These are phyloP conservation scores for Geoglossum glabrum DNA, from an alignment of 495 filamentous ascomycete species.

Conservation along the genomic window DNA sequence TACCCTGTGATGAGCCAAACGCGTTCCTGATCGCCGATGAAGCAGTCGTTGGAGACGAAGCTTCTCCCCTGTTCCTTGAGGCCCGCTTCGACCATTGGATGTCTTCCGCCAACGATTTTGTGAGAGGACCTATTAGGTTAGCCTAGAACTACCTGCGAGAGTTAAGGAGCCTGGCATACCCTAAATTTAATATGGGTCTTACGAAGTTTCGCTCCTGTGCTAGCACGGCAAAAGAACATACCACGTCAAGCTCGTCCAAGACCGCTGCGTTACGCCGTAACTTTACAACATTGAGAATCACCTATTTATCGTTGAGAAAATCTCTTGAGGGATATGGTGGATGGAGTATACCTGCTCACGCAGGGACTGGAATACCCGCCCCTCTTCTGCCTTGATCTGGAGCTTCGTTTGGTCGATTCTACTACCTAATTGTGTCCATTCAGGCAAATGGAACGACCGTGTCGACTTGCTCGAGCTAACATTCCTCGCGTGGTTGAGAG, in stretches of 20 bases:
- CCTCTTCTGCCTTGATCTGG: conserved; percentile 63
- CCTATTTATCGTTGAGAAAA: conserved; percentile 17
- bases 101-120: conserved; percentile 62
- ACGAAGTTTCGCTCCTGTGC: conserved; percentile 52
- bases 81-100: conserved; percentile 73
- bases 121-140: conserved; percentile 21
- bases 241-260: conserved; percentile 80
- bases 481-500: conserved; percentile 30
- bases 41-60: conserved; percentile 78
- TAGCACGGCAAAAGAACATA: conserved; percentile 54
- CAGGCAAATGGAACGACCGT: conserved; percentile 59
- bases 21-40: conserved; percentile 44
- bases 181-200: conserved; percentile 48
- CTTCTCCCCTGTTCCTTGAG: conserved; percentile 58
- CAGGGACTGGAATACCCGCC: conserved; percentile 46
- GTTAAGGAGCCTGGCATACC: not conserved
- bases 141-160: not conserved
- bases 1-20: conserved; percentile 75
- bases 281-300: conserved; percentile 57
- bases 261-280: conserved; percentile 74
- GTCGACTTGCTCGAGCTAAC: conserved; percentile 68
- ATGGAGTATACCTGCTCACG: conserved; percentile 29
- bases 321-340: no score
- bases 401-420: conserved; percentile 50
- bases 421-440: conserved; percentile 65